Percentiles rank a stretch among this genome's conserved stretches.
These are phyloP conservation scores for Verruconis gallopava DNA, from an alignment of 2,329 filamentous ascomycete genomes.

Conservation along the genomic window DNA sequence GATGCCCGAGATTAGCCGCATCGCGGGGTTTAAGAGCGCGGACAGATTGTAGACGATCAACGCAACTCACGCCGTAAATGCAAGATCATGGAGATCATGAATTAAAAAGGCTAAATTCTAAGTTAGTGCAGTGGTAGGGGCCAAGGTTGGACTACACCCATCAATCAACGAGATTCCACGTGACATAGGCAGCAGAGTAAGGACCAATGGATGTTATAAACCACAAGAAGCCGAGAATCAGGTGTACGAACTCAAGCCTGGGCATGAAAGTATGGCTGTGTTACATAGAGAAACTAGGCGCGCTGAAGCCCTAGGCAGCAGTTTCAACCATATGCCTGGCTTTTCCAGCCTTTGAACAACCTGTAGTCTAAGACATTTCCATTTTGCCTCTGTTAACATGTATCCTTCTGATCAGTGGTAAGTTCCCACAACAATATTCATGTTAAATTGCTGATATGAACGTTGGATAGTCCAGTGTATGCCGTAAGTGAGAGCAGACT, in stretches of 20 bases:
- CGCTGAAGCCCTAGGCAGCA: background rate
- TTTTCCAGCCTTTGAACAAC: background rate
- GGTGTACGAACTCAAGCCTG: background rate
- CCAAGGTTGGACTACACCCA: too few relatives aligned
- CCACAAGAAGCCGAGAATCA: background rate
- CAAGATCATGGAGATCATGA: too few relatives aligned
- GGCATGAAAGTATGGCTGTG: too few relatives aligned
- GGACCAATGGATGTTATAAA: background rate
- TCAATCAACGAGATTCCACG: too few relatives aligned
- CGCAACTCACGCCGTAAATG: too few relatives aligned
- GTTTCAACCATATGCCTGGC: background rate
- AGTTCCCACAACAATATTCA: background rate
- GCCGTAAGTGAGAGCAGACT: conserved; percentile 2
- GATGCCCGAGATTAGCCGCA: too few relatives aligned
- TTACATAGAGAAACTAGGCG: background rate
- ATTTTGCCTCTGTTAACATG: conserved; percentile 4
- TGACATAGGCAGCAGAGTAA: background rate
- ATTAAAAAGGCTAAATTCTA: too few relatives aligned
- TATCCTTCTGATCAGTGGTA: conserved; percentile 9
- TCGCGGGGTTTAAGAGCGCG: too few relatives aligned
- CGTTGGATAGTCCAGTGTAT: conserved; percentile 7
- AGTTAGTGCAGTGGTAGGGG: too few relatives aligned
- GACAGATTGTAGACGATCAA: too few relatives aligned
- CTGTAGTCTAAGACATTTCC: too few relatives aligned
- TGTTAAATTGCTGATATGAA: background rate